Base-by-base conservation (phyloP, 2,329 filamentous ascomycete species). In the Aspergillus awamori region DNA sequence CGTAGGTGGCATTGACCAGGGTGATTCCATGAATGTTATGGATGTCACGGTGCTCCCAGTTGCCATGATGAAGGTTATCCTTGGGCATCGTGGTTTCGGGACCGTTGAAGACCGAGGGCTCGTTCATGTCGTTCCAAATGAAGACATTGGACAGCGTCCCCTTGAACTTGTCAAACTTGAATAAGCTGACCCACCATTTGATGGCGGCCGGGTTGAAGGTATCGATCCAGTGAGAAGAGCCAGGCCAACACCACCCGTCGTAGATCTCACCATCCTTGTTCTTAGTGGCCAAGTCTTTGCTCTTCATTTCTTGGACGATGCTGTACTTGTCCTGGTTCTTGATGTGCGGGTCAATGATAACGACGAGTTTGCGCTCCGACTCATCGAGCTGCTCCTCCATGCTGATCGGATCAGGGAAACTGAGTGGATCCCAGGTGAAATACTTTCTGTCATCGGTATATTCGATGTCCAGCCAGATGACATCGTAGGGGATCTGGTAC, bases 111-210 rank as follows among this genome's bases (percentile, higher is more conserved):
- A 99, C 95, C 0, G 95, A 98, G 0, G 95, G 95, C 80, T 99
- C 95, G 74, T 97, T 98, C 95, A 99, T 99, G 76, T 99, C 95
- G 76, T 99, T 99, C 95, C 95, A 99, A 70, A 99, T 87, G 77
- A 92, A 97, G 0, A 92, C 89, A 76, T 98, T 99, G 65, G 89
- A 83, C 69, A 89, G 84, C 1, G 92, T 92, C 52, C 93, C 93
- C 76, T 92, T 91, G 84, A 97, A 99, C 43, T 81, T 85, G 73
- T 92, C 88, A 67, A 96, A 98, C 70, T 90, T 89, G 84, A 96
- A 98, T 10, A 98, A 84, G 2, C 83, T 80, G 68, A 87, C 90
- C 94, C 95, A 99, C 95, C 95, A 99, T 63, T 90, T 87, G 57
- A 90, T 86, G 6, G 93, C 91, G 57, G 89, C 89, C n/a, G 94